A percentile compares a stretch with the other conserved stretches of the same genome.
Evolutionary conservation across 495 filamentous ascomycete genomes (phyloP).

Genomic region (Geoglossum glabrum): DNA sequence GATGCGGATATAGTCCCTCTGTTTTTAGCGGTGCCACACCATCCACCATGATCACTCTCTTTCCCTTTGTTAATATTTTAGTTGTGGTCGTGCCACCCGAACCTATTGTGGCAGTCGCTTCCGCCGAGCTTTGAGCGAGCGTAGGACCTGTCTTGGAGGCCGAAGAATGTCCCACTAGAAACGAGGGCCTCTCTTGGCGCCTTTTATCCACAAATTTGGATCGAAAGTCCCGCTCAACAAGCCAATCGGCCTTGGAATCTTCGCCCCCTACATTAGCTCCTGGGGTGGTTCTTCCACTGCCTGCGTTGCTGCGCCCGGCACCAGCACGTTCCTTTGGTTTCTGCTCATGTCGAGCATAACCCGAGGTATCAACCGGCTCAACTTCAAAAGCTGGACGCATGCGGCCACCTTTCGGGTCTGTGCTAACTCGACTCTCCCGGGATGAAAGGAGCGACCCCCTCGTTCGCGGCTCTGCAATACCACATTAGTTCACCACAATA

Average conservation of each 20-base stretch:
- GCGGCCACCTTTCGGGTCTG: not conserved
- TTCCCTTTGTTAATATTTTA: not conserved
- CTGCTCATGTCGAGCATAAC: not conserved
- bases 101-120: not conserved
- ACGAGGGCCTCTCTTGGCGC: not conserved
- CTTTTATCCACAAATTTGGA: not conserved
- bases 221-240: conserved; percentile 1
- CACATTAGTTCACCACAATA: not conserved
- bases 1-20: not conserved
- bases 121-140: not conserved
- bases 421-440: not conserved
- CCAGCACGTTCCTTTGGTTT: not conserved
- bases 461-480: not conserved
- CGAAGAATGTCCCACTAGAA: not conserved
- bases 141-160: not conserved
- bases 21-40: conserved; percentile 1
- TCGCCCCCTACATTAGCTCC: not conserved
- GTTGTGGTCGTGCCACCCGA: not conserved
- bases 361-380: not conserved
- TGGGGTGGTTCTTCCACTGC: not conserved
- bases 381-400: not conserved
- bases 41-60: conserved; percentile 1
- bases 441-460: not conserved
- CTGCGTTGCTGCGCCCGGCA: not conserved
- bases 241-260: not conserved